Base-by-base conservation (phyloP, 176 grass and related monocot species). In the Ensete glaucum region DNA sequence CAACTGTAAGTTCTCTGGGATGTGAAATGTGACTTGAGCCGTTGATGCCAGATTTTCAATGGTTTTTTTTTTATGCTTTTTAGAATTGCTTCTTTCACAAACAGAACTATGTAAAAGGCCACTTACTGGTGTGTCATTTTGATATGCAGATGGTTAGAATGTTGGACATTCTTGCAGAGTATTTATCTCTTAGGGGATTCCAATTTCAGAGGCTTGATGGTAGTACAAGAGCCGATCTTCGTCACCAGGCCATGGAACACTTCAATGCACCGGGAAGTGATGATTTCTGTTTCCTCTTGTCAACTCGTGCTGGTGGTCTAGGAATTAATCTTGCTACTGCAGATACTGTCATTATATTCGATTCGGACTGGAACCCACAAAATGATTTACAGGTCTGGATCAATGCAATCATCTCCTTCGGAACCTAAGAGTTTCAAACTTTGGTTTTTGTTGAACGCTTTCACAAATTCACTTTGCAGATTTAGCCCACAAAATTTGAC, bases 311-410 rank as follows among this genome's bases (percentile, higher is more conserved):
- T 58, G 95, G 95, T 80, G 95, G 95, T 34, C 90, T 99, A 67
- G 95, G 95, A 81, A 99, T 99, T 78, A 99, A 99, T 94, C 95
- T 99, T 77, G 95, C 95, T 69, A 99, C 95, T 77, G 95, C 95
- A 71, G 95, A 99, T 80, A 99, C 95, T 24, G 95, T 99, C 54
- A 99, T 99, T 73, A 91, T 99, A 73, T 99, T 99, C 24, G 95
- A 99, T 73, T 99, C 95, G 58, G 95, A 99, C 65, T 99, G 95
- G 95, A 99, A 99, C 85, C 95, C 95, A 25, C 95, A 99, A 87
- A 99, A 99, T 89, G 95, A 99, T 80, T 79, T 99, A 53, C 95
- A 99, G 95, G 95, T 99, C 16, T 57, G 49, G 64, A 25, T 48
- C 73, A 11, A 5, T n/a, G 13, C 5, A 22, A 10, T 51, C 11